Evolutionary conservation across 164 flowering plant genomes (phyloP), one percentile per base, ranked within the genome.

Genomic region (Akebia trifoliata): DNA sequence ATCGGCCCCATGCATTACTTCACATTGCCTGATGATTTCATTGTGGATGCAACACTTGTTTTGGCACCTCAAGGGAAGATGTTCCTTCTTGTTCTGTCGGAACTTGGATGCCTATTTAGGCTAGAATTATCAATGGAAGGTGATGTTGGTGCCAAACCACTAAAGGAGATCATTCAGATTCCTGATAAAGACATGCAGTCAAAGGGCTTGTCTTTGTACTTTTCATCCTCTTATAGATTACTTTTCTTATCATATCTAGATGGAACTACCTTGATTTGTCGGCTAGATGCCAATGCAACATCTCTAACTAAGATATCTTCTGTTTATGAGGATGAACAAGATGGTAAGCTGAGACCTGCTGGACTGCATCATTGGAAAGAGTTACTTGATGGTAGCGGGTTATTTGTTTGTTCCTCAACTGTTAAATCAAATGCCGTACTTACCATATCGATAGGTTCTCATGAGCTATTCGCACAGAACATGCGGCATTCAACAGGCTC

Each of bases 351-450:
- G 29, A 83, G 76, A 46, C 76, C 91, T 22, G 95, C 87, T 60
- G 96, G 91, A 53, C 66, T 90, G 67, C 93, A 90, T 71, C 95
- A 79, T 61, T 94, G 93, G 96, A 94, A 72, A 62, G 97, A 94
- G 73, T 72, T 94, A 76, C 73, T 84, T 51, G 75, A 57, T 74
- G 88, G 95, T 39, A 75, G 80, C 74, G 96, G 93, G 17, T 68
- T 88, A 43, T 88, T 90, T 79, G 72, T 73, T 69, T 90, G 99
- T 81, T 82, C 75, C 62, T 94, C 99, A 39, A 86, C 79, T 72
- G 31, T 76, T 59, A 94, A 86, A 55, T 78, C 87, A 45, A 86
- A 88, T 80, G 68, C 82, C 50, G 83, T 80, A 28, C 76, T 87
- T 55, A 75, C 77, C 35, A 44, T 82, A 15, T 82, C 87, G 21